Evolutionary conservation across 768 basidiomycete genomes (phyloP), one percentile per base, ranked within the genome.

Genomic region (Leccinum olivaceopallidum): DNA sequence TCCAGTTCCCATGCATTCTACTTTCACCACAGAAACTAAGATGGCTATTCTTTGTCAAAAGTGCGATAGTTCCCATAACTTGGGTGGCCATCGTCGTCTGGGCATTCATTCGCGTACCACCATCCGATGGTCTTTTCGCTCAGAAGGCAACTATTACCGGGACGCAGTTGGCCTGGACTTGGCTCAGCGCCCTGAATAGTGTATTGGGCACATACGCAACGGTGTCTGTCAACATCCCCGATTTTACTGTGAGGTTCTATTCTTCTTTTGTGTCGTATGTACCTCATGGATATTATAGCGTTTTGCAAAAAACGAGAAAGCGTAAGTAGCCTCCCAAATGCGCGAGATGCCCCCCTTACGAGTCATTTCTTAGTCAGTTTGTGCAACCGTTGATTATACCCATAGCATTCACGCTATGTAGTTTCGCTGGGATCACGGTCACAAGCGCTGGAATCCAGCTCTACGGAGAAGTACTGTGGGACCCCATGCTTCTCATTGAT

Each of bases 361-460:
- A 28, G 30, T 16, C 50, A 32, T 16, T 59, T 49, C 2, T 16
- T 12, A 87, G 87, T 5, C 89, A 90, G 81, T 88, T 83, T 63
- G 75, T 92, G 49, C 92, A 94, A 68, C 71, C 90, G 14, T 63
- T 87, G 59, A 82, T 94, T 67, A 92, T 94, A 67, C 92, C 92
- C n/a, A 71, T 86, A 42, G 83, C 84, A 14, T 93, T 95, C 72
- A 92, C 88, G 3, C 75, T 92, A 49, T 83, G 83, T 59, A 87
- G 88, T 51, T 94, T 94, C 70, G 77, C 86, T 53, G 92, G 93
- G 24, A 89, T 94, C 57, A 85, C 86, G 4, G 89, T 93, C 22
- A 92, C 93, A 3, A 86, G 85, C 9, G 88, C 91, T 0, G 90
- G 88, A 22, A 81, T 87, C 62, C 75, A 79, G 5, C 80, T 94